phyloP scores from a whole-genome alignment of 1,139 yeast genomes.

The Candida frijolesensis region DNA sequence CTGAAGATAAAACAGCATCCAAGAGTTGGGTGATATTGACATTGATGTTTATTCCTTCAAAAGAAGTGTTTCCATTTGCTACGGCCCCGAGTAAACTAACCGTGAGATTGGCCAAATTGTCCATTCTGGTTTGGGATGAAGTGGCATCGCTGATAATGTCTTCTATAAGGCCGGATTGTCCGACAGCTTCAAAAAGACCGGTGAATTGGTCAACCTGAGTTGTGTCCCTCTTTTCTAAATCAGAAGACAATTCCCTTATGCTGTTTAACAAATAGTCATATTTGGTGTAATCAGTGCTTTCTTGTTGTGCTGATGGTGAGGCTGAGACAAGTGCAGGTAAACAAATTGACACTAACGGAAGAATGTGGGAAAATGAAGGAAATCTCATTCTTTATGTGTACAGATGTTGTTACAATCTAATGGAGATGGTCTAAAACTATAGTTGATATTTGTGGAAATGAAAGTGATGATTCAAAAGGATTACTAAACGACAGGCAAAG shows the following conservation, averaged over 20 bases:
- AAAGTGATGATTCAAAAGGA: background rate
- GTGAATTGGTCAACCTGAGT: conserved; percentile 22
- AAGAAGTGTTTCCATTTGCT: conserved; percentile 43
- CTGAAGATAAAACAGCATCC: conserved; percentile 24
- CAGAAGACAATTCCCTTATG: conserved; percentile 5
- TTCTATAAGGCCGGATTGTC: conserved; percentile 32
- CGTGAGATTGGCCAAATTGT: conserved; percentile 24
- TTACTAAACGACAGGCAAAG: background rate
- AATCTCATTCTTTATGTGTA: conserved; percentile 1
- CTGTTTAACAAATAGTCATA: conserved; percentile 12
- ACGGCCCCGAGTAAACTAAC: conserved; percentile 9
- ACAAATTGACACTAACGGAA: conserved; percentile 1
- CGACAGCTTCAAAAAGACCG: conserved; percentile 24
- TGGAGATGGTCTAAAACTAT: background rate
- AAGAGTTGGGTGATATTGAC: conserved; percentile 26
- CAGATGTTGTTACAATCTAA: background rate
- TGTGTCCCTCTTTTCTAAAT: conserved; percentile 21
- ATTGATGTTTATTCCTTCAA: conserved; percentile 33
- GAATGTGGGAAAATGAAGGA: background rate
- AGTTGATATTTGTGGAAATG: background rate
- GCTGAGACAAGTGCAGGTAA: conserved; percentile 2
- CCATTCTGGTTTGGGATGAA: conserved; percentile 18
- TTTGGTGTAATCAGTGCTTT: conserved; percentile 6
- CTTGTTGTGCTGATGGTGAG: conserved; percentile 1
- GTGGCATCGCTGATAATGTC: conserved; percentile 36